Percentiles rank a stretch among this genome's conserved stretches.
Conservation (phyloP, 306 rosid species). For the Citrullus mucosospermus region DNA sequence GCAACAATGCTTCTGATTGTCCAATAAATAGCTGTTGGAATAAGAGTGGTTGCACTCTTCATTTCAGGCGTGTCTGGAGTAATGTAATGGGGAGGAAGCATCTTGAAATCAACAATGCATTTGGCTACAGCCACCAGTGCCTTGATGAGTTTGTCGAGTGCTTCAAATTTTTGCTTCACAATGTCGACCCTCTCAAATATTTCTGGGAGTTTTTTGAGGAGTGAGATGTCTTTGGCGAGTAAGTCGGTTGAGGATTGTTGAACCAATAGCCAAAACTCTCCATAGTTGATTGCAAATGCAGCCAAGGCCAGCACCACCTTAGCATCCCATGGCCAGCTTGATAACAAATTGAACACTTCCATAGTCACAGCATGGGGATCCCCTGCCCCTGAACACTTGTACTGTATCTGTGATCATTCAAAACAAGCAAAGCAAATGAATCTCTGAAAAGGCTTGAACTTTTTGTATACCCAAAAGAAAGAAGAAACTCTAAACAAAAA, state of each 20-base stretch:
- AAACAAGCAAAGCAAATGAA: not conserved
- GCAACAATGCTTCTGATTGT: conserved; percentile 39
- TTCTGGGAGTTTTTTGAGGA: conserved; percentile 34
- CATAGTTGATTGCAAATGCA: conserved; percentile 50
- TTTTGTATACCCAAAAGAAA: not conserved
- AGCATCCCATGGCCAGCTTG: conserved; percentile 44
- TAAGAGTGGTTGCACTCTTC: conserved; percentile 15
- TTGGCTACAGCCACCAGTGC: conserved; percentile 31
- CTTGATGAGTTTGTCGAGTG: conserved; percentile 34
- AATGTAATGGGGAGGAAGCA: conserved; percentile 22
- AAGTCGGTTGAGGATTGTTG: conserved; percentile 22
- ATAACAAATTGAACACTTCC: conserved; percentile 32
- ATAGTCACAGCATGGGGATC: conserved; percentile 37
- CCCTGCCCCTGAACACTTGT: conserved; percentile 42
- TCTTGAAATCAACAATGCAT: conserved; percentile 24
- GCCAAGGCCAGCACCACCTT: conserved; percentile 56
- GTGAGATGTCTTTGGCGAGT: conserved; percentile 40
- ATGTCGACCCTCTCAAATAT: conserved; percentile 21
- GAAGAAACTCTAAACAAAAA: not conserved
- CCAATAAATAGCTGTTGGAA: conserved; percentile 49
- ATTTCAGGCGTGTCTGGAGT: conserved; percentile 29
- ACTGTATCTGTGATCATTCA: conserved; percentile 29
- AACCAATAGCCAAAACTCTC: conserved; percentile 51
- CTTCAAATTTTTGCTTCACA: conserved; percentile 25
- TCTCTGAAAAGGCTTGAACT: not conserved